phyloP scores from a whole-genome alignment of 306 rosid genomes.

The Sphenostylis stenocarpa region DNA sequence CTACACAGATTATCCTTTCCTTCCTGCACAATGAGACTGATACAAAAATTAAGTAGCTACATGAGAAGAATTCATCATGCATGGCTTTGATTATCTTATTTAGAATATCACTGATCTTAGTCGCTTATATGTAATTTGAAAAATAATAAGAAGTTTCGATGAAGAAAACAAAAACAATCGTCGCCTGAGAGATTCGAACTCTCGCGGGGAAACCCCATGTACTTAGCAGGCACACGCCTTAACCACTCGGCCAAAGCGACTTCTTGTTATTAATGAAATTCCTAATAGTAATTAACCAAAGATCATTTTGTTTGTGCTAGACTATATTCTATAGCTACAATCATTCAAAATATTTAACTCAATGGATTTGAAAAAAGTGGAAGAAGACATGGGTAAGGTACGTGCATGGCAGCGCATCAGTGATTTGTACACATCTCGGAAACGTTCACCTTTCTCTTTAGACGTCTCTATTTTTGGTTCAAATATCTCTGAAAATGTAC shows the following conservation, averaged over 20 bases:
- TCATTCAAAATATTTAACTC: not conserved
- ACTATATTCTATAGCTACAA: not conserved
- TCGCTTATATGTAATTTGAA: too few species aligned
- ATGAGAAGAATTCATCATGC: too few species aligned
- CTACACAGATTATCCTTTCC: constrained; percentile 81
- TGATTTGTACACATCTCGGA: not conserved
- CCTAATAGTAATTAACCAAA: too few species aligned
- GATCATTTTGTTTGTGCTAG: too few species aligned
- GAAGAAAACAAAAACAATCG: too few species aligned
- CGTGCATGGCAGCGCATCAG: not conserved
- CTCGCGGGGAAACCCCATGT: not conserved
- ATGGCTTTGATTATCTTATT: constrained; percentile 30
- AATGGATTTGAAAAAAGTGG: not conserved
- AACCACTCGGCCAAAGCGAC: not conserved
- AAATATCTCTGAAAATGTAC: not conserved
- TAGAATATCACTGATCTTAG: too few species aligned
- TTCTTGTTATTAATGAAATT: too few species aligned
- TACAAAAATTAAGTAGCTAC: not conserved
- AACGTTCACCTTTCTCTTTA: not conserved
- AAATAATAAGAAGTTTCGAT: too few species aligned
- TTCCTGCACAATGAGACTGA: constrained; percentile 38
- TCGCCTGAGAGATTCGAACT: not conserved
- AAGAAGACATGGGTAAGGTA: not conserved
- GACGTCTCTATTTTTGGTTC: not conserved
- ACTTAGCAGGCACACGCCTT: not conserved